phyloP scores from a whole-genome alignment of 306 rosid genomes.

The Medicago ruthenica region DNA sequence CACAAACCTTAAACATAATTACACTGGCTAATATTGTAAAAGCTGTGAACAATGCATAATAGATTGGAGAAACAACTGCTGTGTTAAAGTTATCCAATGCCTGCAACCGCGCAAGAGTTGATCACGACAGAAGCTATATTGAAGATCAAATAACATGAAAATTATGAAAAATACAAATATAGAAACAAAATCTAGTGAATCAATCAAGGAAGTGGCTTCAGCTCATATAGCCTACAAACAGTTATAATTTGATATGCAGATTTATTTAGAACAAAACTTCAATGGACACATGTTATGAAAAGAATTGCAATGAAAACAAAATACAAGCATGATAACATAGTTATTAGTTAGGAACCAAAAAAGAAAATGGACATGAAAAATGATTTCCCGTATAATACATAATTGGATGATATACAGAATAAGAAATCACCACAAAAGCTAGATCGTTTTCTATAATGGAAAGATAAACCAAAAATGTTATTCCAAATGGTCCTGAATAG shows the following conservation, averaged over 20 bases:
- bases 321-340: neutral
- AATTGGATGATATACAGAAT: too few species aligned
- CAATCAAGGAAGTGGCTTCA: constrained; percentile 22
- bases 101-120: constrained; percentile 51
- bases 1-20: constrained; percentile 90
- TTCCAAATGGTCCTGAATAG: too few species aligned
- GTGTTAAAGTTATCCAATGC: constrained; percentile 92
- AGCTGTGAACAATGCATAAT: constrained; percentile 89
- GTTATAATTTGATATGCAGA: neutral
- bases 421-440: too few species aligned
- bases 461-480: too few species aligned
- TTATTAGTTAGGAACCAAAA: neutral
- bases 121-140: constrained; percentile 19
- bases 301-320: constrained; percentile 32
- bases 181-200: constrained; percentile 28
- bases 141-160: constrained; percentile 40
- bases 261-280: constrained; percentile 1
- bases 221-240: constrained; percentile 17
- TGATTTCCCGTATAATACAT: too few species aligned
- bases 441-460: too few species aligned
- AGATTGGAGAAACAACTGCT: constrained; percentile 83
- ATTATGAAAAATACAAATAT: neutral
- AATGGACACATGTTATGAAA: constrained; percentile 10
- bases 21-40: constrained; percentile 88
- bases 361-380: too few species aligned